phyloP scores from a whole-genome alignment of 164 flowering plant species.

The Nelumbo lutea region DNA sequence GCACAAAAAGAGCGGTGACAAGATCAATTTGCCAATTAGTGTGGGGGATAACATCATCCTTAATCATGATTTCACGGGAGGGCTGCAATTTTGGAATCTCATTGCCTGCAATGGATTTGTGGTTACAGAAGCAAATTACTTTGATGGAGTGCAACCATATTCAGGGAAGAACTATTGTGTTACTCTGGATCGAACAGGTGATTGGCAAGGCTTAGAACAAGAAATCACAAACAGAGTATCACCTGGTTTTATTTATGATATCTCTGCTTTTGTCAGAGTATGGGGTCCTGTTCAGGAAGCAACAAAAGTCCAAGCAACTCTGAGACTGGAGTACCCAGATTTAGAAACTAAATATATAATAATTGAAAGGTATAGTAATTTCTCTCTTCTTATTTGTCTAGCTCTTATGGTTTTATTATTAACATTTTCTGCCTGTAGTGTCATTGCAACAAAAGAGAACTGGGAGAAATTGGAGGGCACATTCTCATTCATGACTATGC shows the following conservation, averaged over 20 bases:
- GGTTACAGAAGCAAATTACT: constrained; percentile 20
- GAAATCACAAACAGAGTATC: constrained; percentile 65
- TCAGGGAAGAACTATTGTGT: constrained; percentile 49
- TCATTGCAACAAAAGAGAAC: constrained; percentile 34
- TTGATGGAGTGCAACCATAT: constrained; percentile 9
- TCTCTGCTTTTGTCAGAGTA: constrained; percentile 66
- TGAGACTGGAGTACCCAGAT: constrained; percentile 49
- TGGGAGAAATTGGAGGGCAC: constrained; percentile 79
- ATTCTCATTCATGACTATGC: constrained; percentile 54
- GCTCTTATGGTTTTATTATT: constrained; percentile 3
- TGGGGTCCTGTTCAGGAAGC: constrained; percentile 44
- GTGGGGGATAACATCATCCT: constrained; percentile 35
- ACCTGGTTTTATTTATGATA: constrained; percentile 41
- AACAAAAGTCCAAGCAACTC: constrained; percentile 61
- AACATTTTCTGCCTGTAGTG: constrained; percentile 30
- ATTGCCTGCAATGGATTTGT: constrained; percentile 64
- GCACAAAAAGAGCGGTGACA: not conserved
- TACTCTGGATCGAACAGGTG: constrained; percentile 53
- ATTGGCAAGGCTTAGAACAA: constrained; percentile 92
- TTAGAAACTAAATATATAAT: constrained; percentile 39
- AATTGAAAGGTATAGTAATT: constrained; percentile 54
- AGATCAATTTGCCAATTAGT: not conserved
- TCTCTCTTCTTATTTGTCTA: not conserved
- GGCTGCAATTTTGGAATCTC: constrained; percentile 63
- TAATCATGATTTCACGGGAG: constrained; percentile 74